These are phyloP conservation scores for Talaromyces proteolyticus DNA, from an alignment of 495 filamentous ascomycete species.

Conservation along the genomic window DNA sequence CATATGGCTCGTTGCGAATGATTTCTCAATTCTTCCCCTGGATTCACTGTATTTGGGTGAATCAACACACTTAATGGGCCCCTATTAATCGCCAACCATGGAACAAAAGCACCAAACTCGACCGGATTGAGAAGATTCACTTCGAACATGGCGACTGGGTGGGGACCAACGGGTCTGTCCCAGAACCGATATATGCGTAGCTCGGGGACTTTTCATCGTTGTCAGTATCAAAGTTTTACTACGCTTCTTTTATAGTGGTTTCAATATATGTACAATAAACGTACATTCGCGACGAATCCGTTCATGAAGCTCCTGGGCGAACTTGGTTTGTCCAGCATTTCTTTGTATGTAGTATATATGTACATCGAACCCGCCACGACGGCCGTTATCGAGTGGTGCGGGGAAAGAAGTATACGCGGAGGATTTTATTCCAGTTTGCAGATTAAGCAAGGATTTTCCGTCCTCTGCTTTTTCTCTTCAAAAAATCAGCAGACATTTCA, in stretches of 20 bases:
- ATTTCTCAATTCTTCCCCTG: constrained; percentile 50
- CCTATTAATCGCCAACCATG: constrained; percentile 79
- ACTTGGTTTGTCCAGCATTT: constrained; percentile 54
- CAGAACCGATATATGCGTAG: constrained; percentile 75
- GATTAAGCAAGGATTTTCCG: constrained; percentile 62
- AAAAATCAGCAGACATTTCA: too few relatives aligned
- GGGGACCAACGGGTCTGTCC: constrained; percentile 74
- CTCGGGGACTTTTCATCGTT: constrained; percentile 63
- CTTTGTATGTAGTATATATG: constrained; percentile 77
- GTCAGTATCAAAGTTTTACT: not conserved
- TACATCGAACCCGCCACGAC: constrained; percentile 61
- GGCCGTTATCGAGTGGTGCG: constrained; percentile 55
- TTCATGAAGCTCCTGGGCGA: constrained; percentile 68
- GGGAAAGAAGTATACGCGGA: constrained; percentile 59
- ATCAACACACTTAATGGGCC: constrained; percentile 75
- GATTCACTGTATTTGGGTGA: constrained; percentile 68
- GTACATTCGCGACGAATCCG: constrained; percentile 76
- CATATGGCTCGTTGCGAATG: constrained; percentile 80
- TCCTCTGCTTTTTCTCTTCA: constrained; percentile 46
- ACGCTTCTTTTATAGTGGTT: not conserved
- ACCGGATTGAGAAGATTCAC: constrained; percentile 81
- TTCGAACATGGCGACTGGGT: constrained; percentile 84
- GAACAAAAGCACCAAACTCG: constrained; percentile 82
- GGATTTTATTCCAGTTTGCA: constrained; percentile 48
- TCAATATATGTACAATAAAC: constrained; percentile 8